Evolutionary conservation across 148 eudicot species (phyloP).

Genomic region (Selenicereus undatus): DNA sequence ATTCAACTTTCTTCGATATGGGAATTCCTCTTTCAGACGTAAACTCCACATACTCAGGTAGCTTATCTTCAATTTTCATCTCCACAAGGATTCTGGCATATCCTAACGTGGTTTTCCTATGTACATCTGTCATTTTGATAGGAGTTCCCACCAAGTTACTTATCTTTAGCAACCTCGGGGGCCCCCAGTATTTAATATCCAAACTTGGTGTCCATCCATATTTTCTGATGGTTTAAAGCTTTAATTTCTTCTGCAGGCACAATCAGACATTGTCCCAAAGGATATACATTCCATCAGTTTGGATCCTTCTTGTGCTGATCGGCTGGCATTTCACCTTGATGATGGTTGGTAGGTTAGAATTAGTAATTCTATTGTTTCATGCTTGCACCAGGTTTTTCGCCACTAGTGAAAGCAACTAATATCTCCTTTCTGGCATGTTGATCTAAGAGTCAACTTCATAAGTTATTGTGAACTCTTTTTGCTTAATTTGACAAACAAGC

Average conservation of each 20-base stretch:
- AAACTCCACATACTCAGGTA: too few species aligned
- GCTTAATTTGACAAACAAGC: neutral
- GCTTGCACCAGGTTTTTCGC: neutral
- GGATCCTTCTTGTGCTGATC: constrained; percentile 67
- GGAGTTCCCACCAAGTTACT: too few species aligned
- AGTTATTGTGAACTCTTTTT: neutral
- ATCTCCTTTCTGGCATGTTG: neutral
- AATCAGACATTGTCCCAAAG: constrained; percentile 67
- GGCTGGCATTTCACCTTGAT: constrained; percentile 90
- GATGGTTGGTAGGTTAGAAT: constrained; percentile 81
- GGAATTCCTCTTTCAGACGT: too few species aligned
- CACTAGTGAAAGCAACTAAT: neutral
- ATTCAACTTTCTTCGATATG: too few species aligned
- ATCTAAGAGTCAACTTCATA: neutral
- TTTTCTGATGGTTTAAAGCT: constrained; percentile 7
- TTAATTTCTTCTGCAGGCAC: constrained; percentile 56
- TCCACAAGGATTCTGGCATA: too few species aligned
- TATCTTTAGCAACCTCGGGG: too few species aligned
- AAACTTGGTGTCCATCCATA: too few species aligned
- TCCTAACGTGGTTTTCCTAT: too few species aligned
- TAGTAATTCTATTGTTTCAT: neutral
- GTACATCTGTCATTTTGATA: too few species aligned
- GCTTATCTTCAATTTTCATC: too few species aligned
- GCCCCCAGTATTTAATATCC: too few species aligned
- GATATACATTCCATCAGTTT: constrained; percentile 79